These are phyloP conservation scores for Cladosporium sp. DNA, from an alignment of 2,329 filamentous ascomycete species.

Conservation along the genomic window DNA sequence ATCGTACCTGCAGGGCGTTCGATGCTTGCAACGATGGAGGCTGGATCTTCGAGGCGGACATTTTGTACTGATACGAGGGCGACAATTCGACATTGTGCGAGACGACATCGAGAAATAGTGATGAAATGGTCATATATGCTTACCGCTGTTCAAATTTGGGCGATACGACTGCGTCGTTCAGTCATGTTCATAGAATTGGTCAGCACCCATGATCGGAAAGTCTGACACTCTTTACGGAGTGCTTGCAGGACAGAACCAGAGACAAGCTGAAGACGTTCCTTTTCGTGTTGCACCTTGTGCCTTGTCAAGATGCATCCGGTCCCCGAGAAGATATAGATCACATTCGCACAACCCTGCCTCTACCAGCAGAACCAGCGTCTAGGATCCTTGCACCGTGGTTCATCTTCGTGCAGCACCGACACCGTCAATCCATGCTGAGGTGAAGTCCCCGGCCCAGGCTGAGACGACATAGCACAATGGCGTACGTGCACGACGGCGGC, in stretches of 20 bases:
- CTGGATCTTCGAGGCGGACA: neutral
- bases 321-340: neutral
- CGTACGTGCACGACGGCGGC: conserved; percentile 4
- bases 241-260: neutral
- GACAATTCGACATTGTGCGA: neutral
- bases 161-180: neutral
- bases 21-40: neutral
- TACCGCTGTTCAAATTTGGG: neutral
- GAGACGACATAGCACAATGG: neutral
- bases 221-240: neutral
- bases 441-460: neutral
- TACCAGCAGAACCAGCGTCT: neutral
- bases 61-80: neutral
- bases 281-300: too few relatives aligned
- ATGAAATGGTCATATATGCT: neutral
- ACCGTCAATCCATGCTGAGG: neutral
- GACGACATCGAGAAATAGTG: too few relatives aligned
- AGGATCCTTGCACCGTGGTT: conserved; percentile 4
- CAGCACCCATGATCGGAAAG: neutral
- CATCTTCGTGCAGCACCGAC: neutral
- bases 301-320: too few relatives aligned
- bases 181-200: neutral
- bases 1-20: neutral
- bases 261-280: too few relatives aligned
- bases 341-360: neutral